Base-by-base conservation (phyloP, 805 yeast species). In the Candida berthetii region DNA sequence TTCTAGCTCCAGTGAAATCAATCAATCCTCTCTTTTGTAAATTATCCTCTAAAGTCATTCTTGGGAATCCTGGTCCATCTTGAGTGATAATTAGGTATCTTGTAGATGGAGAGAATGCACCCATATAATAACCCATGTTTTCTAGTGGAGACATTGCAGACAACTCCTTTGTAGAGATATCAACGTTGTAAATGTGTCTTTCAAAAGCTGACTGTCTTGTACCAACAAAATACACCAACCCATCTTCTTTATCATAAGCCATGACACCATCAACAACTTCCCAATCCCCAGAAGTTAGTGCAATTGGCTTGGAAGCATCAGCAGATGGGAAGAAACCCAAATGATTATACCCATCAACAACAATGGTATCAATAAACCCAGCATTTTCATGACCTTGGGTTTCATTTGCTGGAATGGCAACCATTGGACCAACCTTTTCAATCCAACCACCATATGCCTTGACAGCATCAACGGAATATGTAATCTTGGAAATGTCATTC, bases 301-400 rank as follows among this genome's bases (percentile, higher is more conserved):
- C 64, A 4, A 42, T 46, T 1, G 79, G 79, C 3, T 58, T 53
- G 0, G 62, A 51, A 28, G 72, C 55, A 5, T 61, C 54, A 1
- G 74, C 68, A 2, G 73, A 65, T 15, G 71, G 62, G 49, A 77
- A 84, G 54, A 74, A 78, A 2, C 79, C 86, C 37, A 85, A 60
- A 55, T 85, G 93, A 46, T 74, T 76, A 57, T 61, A 82, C 0
- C 84, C 82, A 11, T 66, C 42, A 10, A 54, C 66, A 28, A 73
- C 78, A 13, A 78, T 69, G 3, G 77, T 61, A 55, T 85, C 93
- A 39, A 85, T 67, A 52, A 80, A 85, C 0, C 91, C 91, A 44
- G 68, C 47, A 1, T 38, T 52, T 2, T 31, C 29, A 29, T 69
- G 55, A 1, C 58, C 65, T 7, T 40, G 40, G 1, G 55, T 48